Evolutionary conservation across 352 stramenopile genomes (phyloP), one percentile per base, ranked within the genome.

Genomic region (Phytopythium mirpurense): DNA sequence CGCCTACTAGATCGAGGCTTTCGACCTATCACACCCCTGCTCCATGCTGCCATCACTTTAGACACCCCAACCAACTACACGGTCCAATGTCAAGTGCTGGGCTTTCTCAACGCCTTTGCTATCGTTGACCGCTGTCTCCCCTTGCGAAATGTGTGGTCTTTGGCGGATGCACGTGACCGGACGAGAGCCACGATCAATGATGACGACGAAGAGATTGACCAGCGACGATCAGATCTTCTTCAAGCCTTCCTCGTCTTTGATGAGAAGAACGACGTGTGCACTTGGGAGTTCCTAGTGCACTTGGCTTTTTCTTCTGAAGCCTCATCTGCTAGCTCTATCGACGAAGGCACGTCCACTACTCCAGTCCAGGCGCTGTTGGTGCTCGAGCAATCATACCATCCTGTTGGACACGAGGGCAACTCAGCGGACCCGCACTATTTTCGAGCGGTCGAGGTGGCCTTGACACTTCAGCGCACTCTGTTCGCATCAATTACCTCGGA

Each of bases 181-280:
- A 38, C 65, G 16, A 34, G 7, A 11, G 50, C 21, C 15, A n/a
- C 34, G 12, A 50, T 57, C 35, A 36, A 62, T 27, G 63, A 78
- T 34, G 77, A 88, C 41, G 50, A 63, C 19, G 74, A 83, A 32
- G 54, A 63, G 6, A 66, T 82, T n/a, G 74, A 86, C 47, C 74
- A 88, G 43, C 60, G 77, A 4, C 84, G 82, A 60, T 73, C 66
- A 42, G 67, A 78, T 41, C 59, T 88, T 18, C 63, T 88, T 19
- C 47, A 54, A 9, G 15, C 23, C 12, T 54, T 32, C 12, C 23
- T 54, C 10, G 23, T 70, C n/a, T 62, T 62, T 19, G 63, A 55
- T 11, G 34, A 65, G 2, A 43, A 72, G 43, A 52, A 74, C 29
- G 72, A 86, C 1, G 44, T 55, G 18, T 71, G 29, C 2, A 36